Base-by-base conservation (phyloP, 2,329 filamentous ascomycete genomes). In the Achaetomium macrosporum region DNA sequence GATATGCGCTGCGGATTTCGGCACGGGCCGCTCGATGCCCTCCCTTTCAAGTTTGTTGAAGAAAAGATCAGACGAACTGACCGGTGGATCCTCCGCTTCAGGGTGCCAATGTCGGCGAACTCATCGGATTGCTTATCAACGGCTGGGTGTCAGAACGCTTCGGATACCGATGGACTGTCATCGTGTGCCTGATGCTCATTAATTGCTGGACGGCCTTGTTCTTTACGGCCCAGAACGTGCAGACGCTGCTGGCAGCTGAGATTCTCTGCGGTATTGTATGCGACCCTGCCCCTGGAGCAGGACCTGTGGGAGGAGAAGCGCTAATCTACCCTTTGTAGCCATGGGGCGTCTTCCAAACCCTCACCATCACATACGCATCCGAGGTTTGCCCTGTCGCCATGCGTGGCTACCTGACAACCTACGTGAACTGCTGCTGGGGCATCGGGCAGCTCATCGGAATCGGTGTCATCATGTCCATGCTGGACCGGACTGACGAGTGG, bases 401-500 rank as follows among this genome's bases (percentile, higher is more conserved):
- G 48, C 81, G 86, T 56, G 84, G 84, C 50, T 86, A 85, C 63
- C 69, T 87, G 58, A 88, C 85, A 1, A 88, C 85, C 7, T 89
- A 88, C 58, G 82, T 88, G 69, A 88, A 88, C 71, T 84, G 86
- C 63, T 88, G 85, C 75, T 89, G 85, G 84, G 85, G 83, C 33
- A 71, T 88, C n/a, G 86, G 86, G 16, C 85, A 90, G 67, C 74
- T 85, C 53, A 84, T 89, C 50, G 85, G 82, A 41, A 84, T 87
- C 49, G 85, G 83, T n/a, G 85, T 88, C 54, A 84, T 89, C 62
- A 82, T 82, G 65, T 75, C 78, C 57, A 85, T 88, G 75, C 70
- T 87, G 36, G 70, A 76, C 63, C 78, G 84, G 42, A 66, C 78
- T 5, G 84, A 88, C 60, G 75, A 88, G 62, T 82, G 78, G 78